Base-by-base conservation (phyloP, 169 alveolate genomes). In the Cystoisospora suis region DNA sequence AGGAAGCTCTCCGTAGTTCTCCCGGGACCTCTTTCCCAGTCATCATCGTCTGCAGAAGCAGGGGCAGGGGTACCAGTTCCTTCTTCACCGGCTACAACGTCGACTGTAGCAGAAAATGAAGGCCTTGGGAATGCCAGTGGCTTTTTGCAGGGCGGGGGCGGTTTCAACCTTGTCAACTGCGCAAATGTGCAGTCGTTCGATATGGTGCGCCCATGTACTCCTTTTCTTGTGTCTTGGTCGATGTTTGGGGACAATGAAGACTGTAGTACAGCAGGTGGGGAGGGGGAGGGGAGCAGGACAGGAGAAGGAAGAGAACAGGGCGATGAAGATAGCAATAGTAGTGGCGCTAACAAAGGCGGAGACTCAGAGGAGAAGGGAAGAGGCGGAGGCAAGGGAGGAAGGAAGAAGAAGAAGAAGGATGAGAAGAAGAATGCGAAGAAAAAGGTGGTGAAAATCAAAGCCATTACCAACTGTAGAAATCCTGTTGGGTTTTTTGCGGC, bases 191-290 rank as follows among this genome's bases (percentile, higher is more conserved):
- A 65, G 32, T 32, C 0, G 47, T 5, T 83, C 61, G 90, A 86
- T 3, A 23, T 86, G 86, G 40, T 70, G 61, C 91, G 91, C 0
- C 91, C 91, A 23, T 44, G 40, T 49, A 70, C 91, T 3, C 91
- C 91, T 12, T 86, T 86, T 32, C 86, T 36, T 1, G 91, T 86
- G 72, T 32, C 77, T 27, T 86, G 91, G 91, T 32, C 42, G 42
- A 5, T 40, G 56, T 40, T 72, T 46, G 83, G 56, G 0, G 83
- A 72, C 83, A 53, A 72, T 56, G 56, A 61, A 12, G 20, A n/a
- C 40, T 46, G 47, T 6, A 38, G 38, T 29, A n/a, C 36, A n/a
- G 77, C 77, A 0, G 83, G 58, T 0, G 83, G 34, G 9, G 32
- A 38, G 32, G 36, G 56, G 27, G 83, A 3, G 42, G 23, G 29